Evolutionary conservation across 192 early-diverging fungal genomes (phyloP).

Genomic region (Chytriomyces hyalinus): DNA sequence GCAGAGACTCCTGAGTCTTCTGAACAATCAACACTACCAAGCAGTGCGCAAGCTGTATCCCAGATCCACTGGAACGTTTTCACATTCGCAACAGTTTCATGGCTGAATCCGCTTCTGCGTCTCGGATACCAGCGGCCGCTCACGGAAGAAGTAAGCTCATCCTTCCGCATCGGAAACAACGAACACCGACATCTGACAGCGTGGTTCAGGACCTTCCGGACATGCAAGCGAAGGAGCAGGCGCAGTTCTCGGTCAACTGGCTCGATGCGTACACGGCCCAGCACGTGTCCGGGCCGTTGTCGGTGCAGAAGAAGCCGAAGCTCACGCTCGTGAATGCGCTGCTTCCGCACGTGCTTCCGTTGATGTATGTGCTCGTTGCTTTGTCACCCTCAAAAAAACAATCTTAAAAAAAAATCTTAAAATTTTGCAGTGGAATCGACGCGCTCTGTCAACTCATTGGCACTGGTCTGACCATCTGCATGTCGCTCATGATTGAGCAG

Average conservation of each 20-base stretch:
- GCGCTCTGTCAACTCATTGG: constrained; percentile 1
- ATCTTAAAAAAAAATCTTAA: no score
- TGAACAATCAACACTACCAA: no score
- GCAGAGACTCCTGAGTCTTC: no score
- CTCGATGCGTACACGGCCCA: constrained; percentile 7
- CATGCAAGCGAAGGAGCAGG: neutral
- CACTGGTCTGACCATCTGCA: constrained; percentile 11
- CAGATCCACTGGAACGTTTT: constrained; percentile 24
- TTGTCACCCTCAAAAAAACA: no score
- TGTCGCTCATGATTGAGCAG: constrained; percentile 17
- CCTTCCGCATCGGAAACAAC: neutral
- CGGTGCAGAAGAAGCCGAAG: constrained; percentile 11
- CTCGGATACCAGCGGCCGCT: constrained; percentile 27
- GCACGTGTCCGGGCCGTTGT: neutral
- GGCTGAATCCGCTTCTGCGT: constrained; percentile 31
- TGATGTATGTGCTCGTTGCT: neutral
- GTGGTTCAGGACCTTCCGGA: constrained; percentile 2
- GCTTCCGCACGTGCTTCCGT: constrained; percentile 8
- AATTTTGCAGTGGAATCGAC: constrained; percentile 2
- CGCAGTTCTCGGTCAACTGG: neutral
- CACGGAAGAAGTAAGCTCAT: neutral
- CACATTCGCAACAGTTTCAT: constrained; percentile 32
- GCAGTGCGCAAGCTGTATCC: neutral
- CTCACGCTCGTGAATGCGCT: constrained; percentile 15
- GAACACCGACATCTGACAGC: neutral